Base-by-base conservation (phyloP, 2,329 filamentous ascomycete genomes). In the Ramichloridium luteum region DNA sequence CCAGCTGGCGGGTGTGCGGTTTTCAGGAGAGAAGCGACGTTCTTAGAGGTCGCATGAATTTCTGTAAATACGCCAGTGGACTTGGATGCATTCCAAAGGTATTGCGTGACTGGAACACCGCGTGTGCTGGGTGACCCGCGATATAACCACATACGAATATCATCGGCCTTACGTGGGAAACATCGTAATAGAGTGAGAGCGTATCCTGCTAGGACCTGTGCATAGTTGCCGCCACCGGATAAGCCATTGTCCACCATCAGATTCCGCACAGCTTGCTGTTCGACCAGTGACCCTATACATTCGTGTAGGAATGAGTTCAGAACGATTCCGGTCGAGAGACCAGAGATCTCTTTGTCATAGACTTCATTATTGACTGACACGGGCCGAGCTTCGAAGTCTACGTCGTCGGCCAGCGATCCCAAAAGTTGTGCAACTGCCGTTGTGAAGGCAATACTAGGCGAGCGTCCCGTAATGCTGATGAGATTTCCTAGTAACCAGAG, bases 111-210 rank as follows among this genome's bases (percentile, higher is more conserved):
- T 0, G 82, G 79, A 6, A 77, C 34, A 13, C 27, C 36, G 41
- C 47, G 53, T 31, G 51, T 40, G 2, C 38, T 36, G 4, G 46
- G 45, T 8, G 54, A 50, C 0, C 84, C 81, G 25, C 90, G 67
- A 50, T 90, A 96, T 1, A 96, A 64, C 61, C 84, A 88, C 83
- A 96, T 93, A 13, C 86, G 78, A 38, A 94, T 92, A 37, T 94
- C 85, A 49, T 94, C 86, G 3, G 77, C 77, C 37, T 74, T 70
- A 5, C 68, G 63, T 6, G 88, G 85, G 43, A 96, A 96, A 46
- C 85, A 86, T 36, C 81, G 74, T 3, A 96, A 63, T 3, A 98
- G 61, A 1, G 82, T 86, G 23, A 96, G 64, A 3, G 85, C 83
- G 51, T 93, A 96, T 16, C 80, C 83, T 9, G 88, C 84, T 23